phyloP scores from a whole-genome alignment of 73 alveolate genomes.

The Durusdinium trenchii region DNA sequence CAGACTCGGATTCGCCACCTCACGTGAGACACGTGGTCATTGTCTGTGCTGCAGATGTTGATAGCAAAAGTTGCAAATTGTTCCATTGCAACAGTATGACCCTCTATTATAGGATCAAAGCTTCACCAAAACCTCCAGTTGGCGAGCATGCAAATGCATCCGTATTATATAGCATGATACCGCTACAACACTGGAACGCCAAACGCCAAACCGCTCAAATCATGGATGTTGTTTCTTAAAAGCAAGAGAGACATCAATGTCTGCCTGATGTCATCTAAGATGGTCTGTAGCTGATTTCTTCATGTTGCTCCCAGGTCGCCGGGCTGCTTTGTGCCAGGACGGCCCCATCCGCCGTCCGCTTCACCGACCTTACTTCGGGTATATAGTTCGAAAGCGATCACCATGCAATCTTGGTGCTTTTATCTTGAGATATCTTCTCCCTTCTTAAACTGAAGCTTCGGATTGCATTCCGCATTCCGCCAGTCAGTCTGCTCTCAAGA shows the following conservation, averaged over 20 bases:
- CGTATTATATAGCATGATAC: not conserved
- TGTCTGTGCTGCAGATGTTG: not conserved
- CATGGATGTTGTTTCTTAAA: not conserved
- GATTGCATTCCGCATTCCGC: too few species aligned
- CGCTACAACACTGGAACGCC: not conserved
- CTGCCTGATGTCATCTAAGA: not conserved
- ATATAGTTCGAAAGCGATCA: too few species aligned
- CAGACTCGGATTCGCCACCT: constrained; percentile 78
- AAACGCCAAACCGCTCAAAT: not conserved
- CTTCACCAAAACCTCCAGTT: not conserved
- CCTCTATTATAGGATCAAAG: not conserved
- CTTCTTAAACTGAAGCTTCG: too few species aligned
- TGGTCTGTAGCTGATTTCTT: not conserved
- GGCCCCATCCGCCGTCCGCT: constrained; percentile 88
- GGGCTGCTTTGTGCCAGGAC: constrained; percentile 86
- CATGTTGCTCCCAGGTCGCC: not conserved
- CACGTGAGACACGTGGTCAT: not conserved
- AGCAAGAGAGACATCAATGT: not conserved
- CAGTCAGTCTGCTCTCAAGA: too few species aligned
- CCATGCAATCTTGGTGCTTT: too few species aligned
- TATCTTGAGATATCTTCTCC: too few species aligned
- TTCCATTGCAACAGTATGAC: not conserved
- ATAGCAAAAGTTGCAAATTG: not conserved
- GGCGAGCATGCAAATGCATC: not conserved
- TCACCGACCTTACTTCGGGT: constrained; percentile 67